Evolutionary conservation across 345 rosid genomes (phyloP).

Genomic region (Heritiera fomes): DNA sequence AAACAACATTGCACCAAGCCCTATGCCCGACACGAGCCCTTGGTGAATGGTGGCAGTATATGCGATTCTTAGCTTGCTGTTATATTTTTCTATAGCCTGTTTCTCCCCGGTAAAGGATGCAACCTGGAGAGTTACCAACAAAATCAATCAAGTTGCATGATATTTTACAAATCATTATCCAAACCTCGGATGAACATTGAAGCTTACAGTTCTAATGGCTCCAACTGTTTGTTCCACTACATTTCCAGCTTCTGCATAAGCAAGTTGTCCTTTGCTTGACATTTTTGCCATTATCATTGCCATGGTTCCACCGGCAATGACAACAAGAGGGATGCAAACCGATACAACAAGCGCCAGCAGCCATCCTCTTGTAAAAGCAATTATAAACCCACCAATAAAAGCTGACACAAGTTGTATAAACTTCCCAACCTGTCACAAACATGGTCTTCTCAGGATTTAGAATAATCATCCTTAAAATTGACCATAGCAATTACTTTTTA

Average conservation of each 20-base stretch:
- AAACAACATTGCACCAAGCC: conserved; percentile 51
- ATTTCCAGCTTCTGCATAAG: conserved; percentile 84
- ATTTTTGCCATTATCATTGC: conserved; percentile 58
- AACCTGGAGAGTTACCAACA: conserved; percentile 40
- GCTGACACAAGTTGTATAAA: conserved; percentile 60
- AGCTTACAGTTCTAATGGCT: conserved; percentile 75
- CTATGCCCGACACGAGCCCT: conserved; percentile 71
- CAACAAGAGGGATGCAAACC: conserved; percentile 64
- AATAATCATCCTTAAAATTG: neutral
- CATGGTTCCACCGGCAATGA: conserved; percentile 55
- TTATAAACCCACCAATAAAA: conserved; percentile 62
- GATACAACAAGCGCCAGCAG: conserved; percentile 52
- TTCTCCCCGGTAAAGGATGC: conserved; percentile 92
- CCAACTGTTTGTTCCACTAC: conserved; percentile 87
- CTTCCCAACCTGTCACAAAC: conserved; percentile 68
- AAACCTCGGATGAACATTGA: neutral
- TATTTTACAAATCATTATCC: neutral
- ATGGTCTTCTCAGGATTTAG: neutral
- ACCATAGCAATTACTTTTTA: neutral
- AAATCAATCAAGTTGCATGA: neutral
- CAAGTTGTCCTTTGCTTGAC: conserved; percentile 75
- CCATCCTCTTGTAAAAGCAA: conserved; percentile 70
- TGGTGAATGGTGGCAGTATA: conserved; percentile 57
- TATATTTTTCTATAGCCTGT: conserved; percentile 59
- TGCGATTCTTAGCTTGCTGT: conserved; percentile 56